phyloP scores from a whole-genome alignment of 2,329 filamentous ascomycete genomes.

The Fusarium verrucosum region DNA sequence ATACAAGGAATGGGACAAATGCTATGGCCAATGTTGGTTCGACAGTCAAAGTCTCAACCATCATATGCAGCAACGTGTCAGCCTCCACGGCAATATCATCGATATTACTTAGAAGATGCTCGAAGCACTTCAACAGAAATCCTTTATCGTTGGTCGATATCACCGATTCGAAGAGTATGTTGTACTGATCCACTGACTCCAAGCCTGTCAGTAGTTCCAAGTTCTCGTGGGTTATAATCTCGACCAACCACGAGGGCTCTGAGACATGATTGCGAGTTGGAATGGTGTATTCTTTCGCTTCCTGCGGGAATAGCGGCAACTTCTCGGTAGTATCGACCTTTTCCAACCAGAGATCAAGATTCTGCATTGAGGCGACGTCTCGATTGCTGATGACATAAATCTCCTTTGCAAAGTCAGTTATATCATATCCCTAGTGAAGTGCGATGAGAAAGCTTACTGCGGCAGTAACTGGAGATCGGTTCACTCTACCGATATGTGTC shows the following conservation, averaged over 20 bases:
- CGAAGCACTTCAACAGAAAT: background rate
- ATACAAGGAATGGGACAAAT: background rate
- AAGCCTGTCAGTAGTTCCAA: background rate
- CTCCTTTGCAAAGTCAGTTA: too few species aligned
- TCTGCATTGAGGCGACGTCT: background rate
- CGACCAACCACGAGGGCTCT: background rate
- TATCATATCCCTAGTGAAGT: too few species aligned
- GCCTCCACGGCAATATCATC: fast-evolving
- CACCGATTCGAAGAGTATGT: background rate
- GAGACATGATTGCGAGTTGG: background rate
- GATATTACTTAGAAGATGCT: background rate
- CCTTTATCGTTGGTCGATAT: background rate
- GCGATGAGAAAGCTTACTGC: background rate
- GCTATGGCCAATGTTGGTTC: background rate
- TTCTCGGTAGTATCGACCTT: background rate
- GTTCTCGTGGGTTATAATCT: background rate
- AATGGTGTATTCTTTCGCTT: background rate
- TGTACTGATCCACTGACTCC: background rate
- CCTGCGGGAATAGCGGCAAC: background rate
- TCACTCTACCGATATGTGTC: background rate
- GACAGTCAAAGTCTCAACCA: background rate
- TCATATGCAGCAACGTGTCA: fast-evolving
- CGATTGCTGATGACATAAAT: slow-evolving; percentile 8
- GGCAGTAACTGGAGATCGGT: background rate
- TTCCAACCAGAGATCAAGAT: background rate